Conservation (phyloP, 148 eudicot species). For the Fallopia convolvulus region DNA sequence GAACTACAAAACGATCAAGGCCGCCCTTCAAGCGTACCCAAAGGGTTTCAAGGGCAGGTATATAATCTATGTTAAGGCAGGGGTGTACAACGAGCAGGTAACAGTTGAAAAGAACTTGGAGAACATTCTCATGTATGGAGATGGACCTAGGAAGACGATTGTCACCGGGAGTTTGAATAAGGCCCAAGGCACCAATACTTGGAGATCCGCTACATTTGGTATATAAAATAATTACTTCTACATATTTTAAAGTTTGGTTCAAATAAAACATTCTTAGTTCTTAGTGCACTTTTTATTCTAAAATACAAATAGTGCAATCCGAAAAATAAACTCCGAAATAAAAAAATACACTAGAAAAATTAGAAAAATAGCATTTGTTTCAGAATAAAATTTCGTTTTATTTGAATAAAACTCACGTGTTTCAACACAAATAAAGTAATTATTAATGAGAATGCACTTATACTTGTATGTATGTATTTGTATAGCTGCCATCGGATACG, state of each 20-base stretch:
- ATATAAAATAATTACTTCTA: too few relatives aligned
- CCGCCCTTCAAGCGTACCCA: constrained; percentile 45
- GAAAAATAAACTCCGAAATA: too few relatives aligned
- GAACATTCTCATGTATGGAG: constrained; percentile 72
- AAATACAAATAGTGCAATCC: too few relatives aligned
- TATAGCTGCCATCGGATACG: constrained; percentile 36
- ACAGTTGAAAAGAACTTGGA: constrained; percentile 21
- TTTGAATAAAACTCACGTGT: too few relatives aligned
- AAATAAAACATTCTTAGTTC: too few relatives aligned
- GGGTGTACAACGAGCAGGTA: constrained; percentile 48
- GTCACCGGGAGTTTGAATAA: constrained; percentile 34
- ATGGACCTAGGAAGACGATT: constrained; percentile 57
- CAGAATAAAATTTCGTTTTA: too few relatives aligned
- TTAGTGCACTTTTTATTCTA: too few relatives aligned
- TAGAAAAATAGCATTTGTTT: too few relatives aligned
- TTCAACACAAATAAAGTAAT: too few relatives aligned
- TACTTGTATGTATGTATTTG: not conserved
- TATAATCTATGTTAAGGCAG: constrained; percentile 58
- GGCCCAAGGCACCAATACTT: constrained; percentile 25
- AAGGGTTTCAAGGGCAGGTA: constrained; percentile 23
- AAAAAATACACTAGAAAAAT: too few relatives aligned
- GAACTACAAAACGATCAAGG: constrained; percentile 39
- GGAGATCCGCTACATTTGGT: constrained; percentile 44
- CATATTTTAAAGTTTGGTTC: too few relatives aligned
- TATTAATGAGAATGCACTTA: too few relatives aligned